Conservation (phyloP, 805 yeast species). For the Debaryomyces maramus region DNA sequence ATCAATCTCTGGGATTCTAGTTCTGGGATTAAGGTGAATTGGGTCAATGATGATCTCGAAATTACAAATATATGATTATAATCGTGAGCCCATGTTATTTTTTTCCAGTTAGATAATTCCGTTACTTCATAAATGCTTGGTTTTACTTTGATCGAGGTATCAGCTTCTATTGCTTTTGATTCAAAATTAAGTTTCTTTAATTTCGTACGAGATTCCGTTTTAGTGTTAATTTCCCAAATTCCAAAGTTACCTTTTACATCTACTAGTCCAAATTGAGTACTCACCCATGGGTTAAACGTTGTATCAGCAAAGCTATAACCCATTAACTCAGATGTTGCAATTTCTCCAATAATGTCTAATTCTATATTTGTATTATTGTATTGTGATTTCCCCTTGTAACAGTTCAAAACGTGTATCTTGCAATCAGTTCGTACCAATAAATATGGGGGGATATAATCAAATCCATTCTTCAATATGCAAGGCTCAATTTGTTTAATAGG, state of each 20-base stretch:
- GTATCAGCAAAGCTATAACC: slow-evolving; percentile 46
- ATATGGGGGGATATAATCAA: slow-evolving; percentile 22
- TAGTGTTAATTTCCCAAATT: slow-evolving; percentile 26
- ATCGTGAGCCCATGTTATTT: slow-evolving; percentile 45
- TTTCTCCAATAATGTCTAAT: slow-evolving; percentile 14
- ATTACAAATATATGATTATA: slow-evolving; percentile 25
- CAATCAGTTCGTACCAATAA: slow-evolving; percentile 40
- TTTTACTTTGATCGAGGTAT: not conserved
- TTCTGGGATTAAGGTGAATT: slow-evolving; percentile 19
- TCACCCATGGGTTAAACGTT: slow-evolving; percentile 44
- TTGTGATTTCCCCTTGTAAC: slow-evolving; percentile 12
- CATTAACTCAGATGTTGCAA: slow-evolving; percentile 21
- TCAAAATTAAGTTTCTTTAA: slow-evolving; percentile 4
- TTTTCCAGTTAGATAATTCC: slow-evolving; percentile 59
- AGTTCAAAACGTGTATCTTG: slow-evolving; percentile 32
- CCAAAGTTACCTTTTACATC: slow-evolving; percentile 58
- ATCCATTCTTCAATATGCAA: slow-evolving; percentile 19
- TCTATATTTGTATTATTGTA: slow-evolving; percentile 7
- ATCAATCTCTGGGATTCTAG: slow-evolving; percentile 32
- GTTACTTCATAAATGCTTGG: slow-evolving; percentile 38
- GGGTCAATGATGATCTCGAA: slow-evolving; percentile 46
- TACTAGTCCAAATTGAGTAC: slow-evolving; percentile 38
- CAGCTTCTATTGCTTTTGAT: not conserved
- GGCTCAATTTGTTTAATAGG: slow-evolving; percentile 43
- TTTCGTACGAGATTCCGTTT: not conserved